These are phyloP conservation scores for Mortierella claussenii DNA, from an alignment of 192 early-diverging fungal species.

Conservation along the genomic window DNA sequence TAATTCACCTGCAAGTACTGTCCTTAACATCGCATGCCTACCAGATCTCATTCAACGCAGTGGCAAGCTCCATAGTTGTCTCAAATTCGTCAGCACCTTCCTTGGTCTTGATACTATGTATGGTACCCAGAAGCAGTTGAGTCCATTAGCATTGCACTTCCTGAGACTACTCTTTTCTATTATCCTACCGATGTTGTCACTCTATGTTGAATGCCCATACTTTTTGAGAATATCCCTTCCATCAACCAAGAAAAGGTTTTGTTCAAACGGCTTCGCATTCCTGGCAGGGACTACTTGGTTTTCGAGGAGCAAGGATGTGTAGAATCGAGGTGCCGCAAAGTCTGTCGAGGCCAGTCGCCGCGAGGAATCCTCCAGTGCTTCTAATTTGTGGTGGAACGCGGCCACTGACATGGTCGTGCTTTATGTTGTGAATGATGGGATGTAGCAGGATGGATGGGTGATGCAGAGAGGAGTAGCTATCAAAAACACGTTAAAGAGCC, in stretches of 20 bases:
- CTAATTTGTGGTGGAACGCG: constrained; percentile 20
- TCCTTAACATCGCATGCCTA: too few species aligned
- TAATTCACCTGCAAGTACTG: too few species aligned
- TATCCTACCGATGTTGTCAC: too few species aligned
- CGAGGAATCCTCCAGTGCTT: constrained; percentile 26
- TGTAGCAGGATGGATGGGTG: too few species aligned
- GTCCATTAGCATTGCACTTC: too few species aligned
- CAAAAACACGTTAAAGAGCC: too few species aligned
- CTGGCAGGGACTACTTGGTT: constrained; percentile 43
- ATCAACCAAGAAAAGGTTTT: constrained; percentile 21
- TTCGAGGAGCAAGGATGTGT: constrained; percentile 36
- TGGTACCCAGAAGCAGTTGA: background rate
- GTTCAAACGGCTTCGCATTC: constrained; percentile 36
- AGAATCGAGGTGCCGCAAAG: constrained; percentile 37
- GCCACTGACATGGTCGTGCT: constrained; percentile 1
- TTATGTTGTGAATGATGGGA: too few species aligned
- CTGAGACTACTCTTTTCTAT: too few species aligned
- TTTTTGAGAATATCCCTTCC: constrained; percentile 18
- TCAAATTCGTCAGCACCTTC: constrained; percentile 45
- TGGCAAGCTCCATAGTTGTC: constrained; percentile 22
- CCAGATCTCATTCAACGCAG: constrained; percentile 45
- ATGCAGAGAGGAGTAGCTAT: too few species aligned
- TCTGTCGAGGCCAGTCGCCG: constrained; percentile 27
- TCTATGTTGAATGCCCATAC: too few species aligned
- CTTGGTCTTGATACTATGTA: constrained; percentile 30